Percentiles rank a stretch among this genome's conserved stretches.
Evolutionary conservation across 139 green algal genomes (phyloP).

Genomic region (Chlorella sp.): DNA sequence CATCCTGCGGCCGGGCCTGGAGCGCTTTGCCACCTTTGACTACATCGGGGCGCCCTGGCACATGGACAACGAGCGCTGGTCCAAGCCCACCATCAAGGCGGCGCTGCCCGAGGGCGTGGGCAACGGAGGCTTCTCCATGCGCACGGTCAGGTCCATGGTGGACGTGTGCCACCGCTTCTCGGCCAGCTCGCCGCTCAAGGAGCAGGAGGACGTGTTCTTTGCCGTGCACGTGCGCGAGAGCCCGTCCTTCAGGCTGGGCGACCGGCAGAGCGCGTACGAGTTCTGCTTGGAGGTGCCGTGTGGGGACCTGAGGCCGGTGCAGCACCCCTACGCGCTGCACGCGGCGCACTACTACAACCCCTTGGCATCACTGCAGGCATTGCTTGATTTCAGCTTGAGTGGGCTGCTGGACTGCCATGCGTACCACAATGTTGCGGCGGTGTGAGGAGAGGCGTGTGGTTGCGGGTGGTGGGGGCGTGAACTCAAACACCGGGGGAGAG

Average conservation of each 20-base stretch:
- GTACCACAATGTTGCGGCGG: too few species aligned
- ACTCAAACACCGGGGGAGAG: too few species aligned
- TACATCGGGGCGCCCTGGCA: not conserved
- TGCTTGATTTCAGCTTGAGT: not conserved
- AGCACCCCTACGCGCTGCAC: not conserved
- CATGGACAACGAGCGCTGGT: not conserved
- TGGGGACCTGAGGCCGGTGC: not conserved
- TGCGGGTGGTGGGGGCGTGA: too few species aligned
- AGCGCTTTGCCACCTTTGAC: not conserved
- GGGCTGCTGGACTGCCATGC: too few species aligned
- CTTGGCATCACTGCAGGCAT: not conserved
- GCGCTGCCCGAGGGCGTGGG: not conserved
- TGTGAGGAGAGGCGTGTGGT: too few species aligned
- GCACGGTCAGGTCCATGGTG: not conserved
- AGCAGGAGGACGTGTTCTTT: not conserved
- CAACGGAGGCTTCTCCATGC: not conserved
- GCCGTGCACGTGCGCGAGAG: not conserved
- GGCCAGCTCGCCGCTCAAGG: not conserved
- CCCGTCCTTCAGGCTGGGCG: not conserved
- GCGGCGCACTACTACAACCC: not conserved
- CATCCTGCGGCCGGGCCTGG: not conserved
- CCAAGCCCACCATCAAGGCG: not conserved
- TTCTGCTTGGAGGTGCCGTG: not conserved
- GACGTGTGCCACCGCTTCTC: not conserved
- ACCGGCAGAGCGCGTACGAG: not conserved